Evolutionary conservation across 1,139 yeast genomes (phyloP), one percentile per base, ranked within the genome.

Genomic region (Tardiomyces digboiensis): DNA sequence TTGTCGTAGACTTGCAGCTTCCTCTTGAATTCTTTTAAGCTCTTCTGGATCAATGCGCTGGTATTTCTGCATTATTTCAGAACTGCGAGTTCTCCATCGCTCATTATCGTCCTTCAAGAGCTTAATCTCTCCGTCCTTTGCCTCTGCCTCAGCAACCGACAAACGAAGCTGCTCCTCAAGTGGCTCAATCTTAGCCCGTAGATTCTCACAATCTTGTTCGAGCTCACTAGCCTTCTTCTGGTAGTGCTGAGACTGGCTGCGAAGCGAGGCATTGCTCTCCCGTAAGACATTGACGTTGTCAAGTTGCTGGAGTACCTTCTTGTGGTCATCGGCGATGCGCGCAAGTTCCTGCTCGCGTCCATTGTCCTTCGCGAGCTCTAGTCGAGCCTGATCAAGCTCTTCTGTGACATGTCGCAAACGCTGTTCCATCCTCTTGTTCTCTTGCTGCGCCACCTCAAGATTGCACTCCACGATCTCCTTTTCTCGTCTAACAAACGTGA

Each of bases 401-500:
- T 58, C 46, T 1, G 44, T 44, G 3, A 64, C 52, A 41, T 60
- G 64, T 21, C 57, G 60, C 8, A 66, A 56, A 33, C 58, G 61
- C 18, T 39, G 41, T 7, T 72, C 68, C 37, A 77, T 62, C 29
- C 72, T 65, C 42, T 66, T 65, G 42, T 68, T 67, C 53, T 80
- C 87, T 49, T 75, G 77, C 14, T 60, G 58, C 21, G 72, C 64
- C 21, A 72, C 65, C 10, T 72, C 71, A 21, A 76, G 67, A 53
- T 80, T 82, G 18, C 79, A 74, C 45, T 80, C 85, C 1, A 80
- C 71, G 4, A 80, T 70, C 50, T 87, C 95, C 58, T 83, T 84
- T 54, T 86, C 95, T 50, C 83, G 79, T 42, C 89, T 80, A 47
- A 87, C 67, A 54, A 75, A 80, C 7, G 71, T 62, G 37, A 87